Base-by-base conservation (phyloP, 345 rosid species). In the Camelina laxa region DNA sequence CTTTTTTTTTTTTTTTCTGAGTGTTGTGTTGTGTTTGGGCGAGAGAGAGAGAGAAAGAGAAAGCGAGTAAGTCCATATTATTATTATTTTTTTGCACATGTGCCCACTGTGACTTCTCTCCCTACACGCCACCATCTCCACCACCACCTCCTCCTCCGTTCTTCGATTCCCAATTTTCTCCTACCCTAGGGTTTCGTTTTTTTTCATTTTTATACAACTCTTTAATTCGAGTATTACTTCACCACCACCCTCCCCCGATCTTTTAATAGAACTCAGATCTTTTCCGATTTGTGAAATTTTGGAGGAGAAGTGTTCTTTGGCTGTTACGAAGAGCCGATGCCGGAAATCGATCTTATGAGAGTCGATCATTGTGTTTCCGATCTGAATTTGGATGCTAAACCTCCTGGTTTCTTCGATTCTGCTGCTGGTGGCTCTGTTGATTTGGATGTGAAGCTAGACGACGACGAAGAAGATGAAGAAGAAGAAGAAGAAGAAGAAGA, bases 331-430 rank as follows among this genome's bases (percentile, higher is more conserved):
- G 9, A 54, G 21, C 41, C 75, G 75, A 77, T 77, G 80, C 77
- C 77, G 31, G 82, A 69, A 72, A 62, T 70, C 21, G 88, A 83
- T 50, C 80, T 74, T 31, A 78, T 71, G 84, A 78, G 81, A 76
- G 77, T 79, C 85, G 91, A 85, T 88, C 84, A 85, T 65, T 74
- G 87, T 73, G 61, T 74, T 48, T 63, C 58, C 57, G 36, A 84
- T 33, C 80, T 69, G 7, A 81, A 79, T 65, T 65, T 82, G 24
- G 75, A 70, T 44, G 89, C 9, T 0, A 71, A 62, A 11, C 63
- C 80, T 65, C 80, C 80, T 0, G 71, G 75, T 4, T 68, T 61
- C 14, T 68, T 44, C 14, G 69, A 19, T 13, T 3, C 82, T 20
- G 64, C 74, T 69, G 27, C 82, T 20, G 64, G 74, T 69, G 55